Evolutionary conservation across 805 yeast species (phyloP).

Genomic region (Ogataea degrootiae): DNA sequence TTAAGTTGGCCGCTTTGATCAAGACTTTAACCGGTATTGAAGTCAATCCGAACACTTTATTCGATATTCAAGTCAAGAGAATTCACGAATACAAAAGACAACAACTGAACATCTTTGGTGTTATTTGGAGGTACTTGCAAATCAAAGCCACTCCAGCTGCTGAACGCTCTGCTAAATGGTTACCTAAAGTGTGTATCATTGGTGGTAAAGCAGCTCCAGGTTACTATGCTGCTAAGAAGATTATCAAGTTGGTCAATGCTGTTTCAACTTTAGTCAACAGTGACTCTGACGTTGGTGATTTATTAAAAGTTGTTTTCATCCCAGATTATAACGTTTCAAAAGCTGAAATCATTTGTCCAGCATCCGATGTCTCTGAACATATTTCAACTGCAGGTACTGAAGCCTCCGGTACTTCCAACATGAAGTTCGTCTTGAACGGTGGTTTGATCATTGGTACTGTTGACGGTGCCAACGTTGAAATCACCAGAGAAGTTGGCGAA

Average conservation of each 20-base stretch:
- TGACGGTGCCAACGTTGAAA: slow-evolving; percentile 95
- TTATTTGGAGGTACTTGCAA: slow-evolving; percentile 73
- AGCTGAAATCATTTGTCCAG: slow-evolving; percentile 88
- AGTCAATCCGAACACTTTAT: slow-evolving; percentile 68
- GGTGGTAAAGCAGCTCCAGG: slow-evolving; percentile 99
- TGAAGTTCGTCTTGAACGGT: slow-evolving; percentile 93
- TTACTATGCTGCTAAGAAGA: slow-evolving; percentile 88
- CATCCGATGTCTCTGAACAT: slow-evolving; percentile 87
- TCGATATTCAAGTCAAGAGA: slow-evolving; percentile 91
- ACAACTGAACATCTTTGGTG: slow-evolving; percentile 88
- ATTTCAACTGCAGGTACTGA: slow-evolving; percentile 97
- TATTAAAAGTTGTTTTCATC: slow-evolving; percentile 80
- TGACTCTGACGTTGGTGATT: slow-evolving; percentile 68
- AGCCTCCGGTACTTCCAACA: slow-evolving; percentile 93
- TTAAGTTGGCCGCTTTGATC: slow-evolving; percentile 59
- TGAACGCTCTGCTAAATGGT: slow-evolving; percentile 54
- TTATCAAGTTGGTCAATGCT: slow-evolving; percentile 77
- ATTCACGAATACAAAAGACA: slow-evolving; percentile 96
- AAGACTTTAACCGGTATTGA: slow-evolving; percentile 56
- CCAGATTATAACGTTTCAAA: slow-evolving; percentile 94
- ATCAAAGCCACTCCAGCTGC: slow-evolving; percentile 64
- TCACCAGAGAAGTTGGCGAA: slow-evolving; percentile 89
- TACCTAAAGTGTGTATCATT: slow-evolving; percentile 74
- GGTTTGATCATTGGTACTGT: slow-evolving; percentile 93
- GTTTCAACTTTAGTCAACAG: slow-evolving; percentile 78